Base-by-base conservation (phyloP, 2,329 filamentous ascomycete species). In the Diaporthe australafricana region DNA sequence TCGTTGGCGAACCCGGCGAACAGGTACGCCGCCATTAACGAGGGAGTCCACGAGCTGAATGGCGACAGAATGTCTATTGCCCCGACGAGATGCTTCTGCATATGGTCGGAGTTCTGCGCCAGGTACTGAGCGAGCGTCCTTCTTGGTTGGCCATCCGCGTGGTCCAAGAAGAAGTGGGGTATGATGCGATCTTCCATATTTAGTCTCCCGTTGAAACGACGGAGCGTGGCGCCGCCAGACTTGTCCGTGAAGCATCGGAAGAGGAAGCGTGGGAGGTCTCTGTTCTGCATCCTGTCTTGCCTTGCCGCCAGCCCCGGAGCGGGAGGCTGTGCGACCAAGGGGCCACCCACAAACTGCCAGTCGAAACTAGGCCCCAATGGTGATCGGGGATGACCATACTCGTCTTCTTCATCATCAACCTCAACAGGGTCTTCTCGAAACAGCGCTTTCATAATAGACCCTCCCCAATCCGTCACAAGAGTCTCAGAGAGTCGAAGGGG, bases 31-130 rank as follows among this genome's bases (percentile, higher is more conserved):
- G 55, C 55, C 55, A 57, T 57, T 14, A 57, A n/a, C 6, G 55
- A 57, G n/a, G 55, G 55, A 8, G 55, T 57, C 55, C 55, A 57
- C 55, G 55, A 57, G 55, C 55, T 57, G 55, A 57, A 57, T 14
- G 55, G 55, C 1, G 55, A 57, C 14, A 57, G 35, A 22, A 57
- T 57, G 9, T 57, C 55, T 57, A 40, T 57, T 27, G 55, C 2
- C 2, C 55, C 55, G n/a, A 57, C 35, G 0, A 57, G 55, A 42
- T 57, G 55, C 55, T 57, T 40, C 55, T 57, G 55, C 55, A 57
- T 57, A 22, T 57, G 55, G 14, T 57, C 55, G 6, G 55, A 35
- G 35, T 57, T 40, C 35, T 14, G 6, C 35, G 14, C 9, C n/a
- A 57, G n/a, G 55, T 57, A 57, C 16, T 57, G 20, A 6, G 12